Conservation (phyloP, 345 rosid species). For the Gossypium herbaceum region DNA sequence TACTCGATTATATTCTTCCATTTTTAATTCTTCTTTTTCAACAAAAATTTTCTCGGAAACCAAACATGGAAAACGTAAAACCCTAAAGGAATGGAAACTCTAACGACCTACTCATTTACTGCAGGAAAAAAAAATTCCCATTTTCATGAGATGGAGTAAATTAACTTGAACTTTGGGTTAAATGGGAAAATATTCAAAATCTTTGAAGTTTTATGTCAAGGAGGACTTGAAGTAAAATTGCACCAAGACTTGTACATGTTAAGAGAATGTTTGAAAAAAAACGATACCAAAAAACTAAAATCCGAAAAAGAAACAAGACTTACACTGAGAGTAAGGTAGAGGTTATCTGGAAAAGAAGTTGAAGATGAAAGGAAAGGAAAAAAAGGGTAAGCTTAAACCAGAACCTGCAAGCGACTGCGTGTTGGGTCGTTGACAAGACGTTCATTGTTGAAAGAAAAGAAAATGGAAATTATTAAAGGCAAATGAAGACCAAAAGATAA, state of each 20-base stretch:
- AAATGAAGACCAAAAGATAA: conserved; percentile 30
- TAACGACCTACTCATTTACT: conserved; percentile 11
- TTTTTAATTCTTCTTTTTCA: conserved; percentile 12
- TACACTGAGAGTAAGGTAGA: background rate
- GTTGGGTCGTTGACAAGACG: conserved; percentile 66
- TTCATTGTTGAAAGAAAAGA: conserved; percentile 31
- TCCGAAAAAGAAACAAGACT: conserved; percentile 6
- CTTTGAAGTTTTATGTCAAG: conserved; percentile 18
- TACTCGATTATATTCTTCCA: conserved; percentile 76
- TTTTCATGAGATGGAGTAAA: conserved; percentile 27
- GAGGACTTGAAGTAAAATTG: conserved; percentile 49
- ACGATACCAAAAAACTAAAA: conserved; percentile 8
- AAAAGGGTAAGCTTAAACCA: conserved; percentile 10
- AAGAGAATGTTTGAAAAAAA: conserved; percentile 20
- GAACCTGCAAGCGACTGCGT: conserved; percentile 48
- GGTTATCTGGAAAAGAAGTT: conserved; percentile 7
- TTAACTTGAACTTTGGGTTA: conserved; percentile 11
- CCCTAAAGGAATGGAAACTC: conserved; percentile 27
- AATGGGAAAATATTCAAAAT: conserved; percentile 1
- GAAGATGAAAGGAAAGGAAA: background rate
- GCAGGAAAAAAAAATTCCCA: background rate
- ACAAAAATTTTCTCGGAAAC: background rate
- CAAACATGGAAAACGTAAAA: conserved; percentile 23
- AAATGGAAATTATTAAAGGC: conserved; percentile 35
- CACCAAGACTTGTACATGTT: conserved; percentile 37